These are phyloP conservation scores for Bimuria novae-zelandiae DNA, from an alignment of 2,329 filamentous ascomycete species.

Conservation along the genomic window DNA sequence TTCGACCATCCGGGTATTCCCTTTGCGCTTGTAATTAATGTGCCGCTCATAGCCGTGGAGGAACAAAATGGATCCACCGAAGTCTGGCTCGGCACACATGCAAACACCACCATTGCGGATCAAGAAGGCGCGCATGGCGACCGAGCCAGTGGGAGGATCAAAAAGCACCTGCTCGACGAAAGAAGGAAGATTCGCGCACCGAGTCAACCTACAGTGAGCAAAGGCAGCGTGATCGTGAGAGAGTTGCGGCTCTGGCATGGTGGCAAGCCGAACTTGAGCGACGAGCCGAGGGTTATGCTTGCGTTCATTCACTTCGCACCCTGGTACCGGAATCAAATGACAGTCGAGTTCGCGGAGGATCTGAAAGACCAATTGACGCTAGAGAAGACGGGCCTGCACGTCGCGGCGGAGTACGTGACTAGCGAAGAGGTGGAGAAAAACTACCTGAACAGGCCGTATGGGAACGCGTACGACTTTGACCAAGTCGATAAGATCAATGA, in stretches of 20 bases:
- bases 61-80: slow-evolving; percentile 56
- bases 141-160: slow-evolving; percentile 36
- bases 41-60: slow-evolving; percentile 52
- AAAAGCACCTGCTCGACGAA: slow-evolving; percentile 27
- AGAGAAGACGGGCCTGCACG: slow-evolving; percentile 50
- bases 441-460: slow-evolving; percentile 63
- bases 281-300: slow-evolving; percentile 53
- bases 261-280: slow-evolving; percentile 53
- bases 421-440: slow-evolving; percentile 49
- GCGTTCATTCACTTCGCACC: slow-evolving; percentile 59
- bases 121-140: slow-evolving; percentile 48
- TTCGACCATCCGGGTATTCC: slow-evolving; percentile 43
- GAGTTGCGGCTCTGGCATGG: slow-evolving; percentile 58
- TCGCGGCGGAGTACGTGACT: slow-evolving; percentile 57
- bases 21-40: slow-evolving; percentile 55
- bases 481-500: slow-evolving; percentile 47
- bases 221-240: slow-evolving; percentile 52
- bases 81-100: slow-evolving; percentile 57
- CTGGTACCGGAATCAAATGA: slow-evolving; percentile 65
- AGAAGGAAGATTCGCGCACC: slow-evolving; percentile 23
- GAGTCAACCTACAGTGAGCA: slow-evolving; percentile 42
- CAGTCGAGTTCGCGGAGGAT: slow-evolving; percentile 58
- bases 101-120: slow-evolving; percentile 39
- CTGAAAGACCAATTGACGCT: slow-evolving; percentile 52
- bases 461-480: slow-evolving; percentile 66